These are phyloP conservation scores for Boletellus dicymbophilus DNA, from an alignment of 1,284 basidiomycete species.

Conservation along the genomic window DNA sequence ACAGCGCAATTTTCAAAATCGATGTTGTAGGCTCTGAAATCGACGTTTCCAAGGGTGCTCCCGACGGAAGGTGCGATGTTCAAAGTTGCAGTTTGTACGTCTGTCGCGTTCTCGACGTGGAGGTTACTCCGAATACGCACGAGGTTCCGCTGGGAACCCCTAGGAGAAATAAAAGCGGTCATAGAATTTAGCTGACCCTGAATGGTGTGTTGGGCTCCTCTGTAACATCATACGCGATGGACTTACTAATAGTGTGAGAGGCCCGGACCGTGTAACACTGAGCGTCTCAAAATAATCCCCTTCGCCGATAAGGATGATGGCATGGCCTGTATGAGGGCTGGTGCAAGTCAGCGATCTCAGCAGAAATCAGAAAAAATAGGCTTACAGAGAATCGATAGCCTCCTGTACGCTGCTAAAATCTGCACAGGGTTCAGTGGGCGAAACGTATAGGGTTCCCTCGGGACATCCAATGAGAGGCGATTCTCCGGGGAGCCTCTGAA, in stretches of 20 bases:
- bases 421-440: constrained; percentile 45
- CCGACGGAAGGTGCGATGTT: constrained; percentile 51
- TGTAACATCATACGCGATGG: neutral
- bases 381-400: constrained; percentile 55
- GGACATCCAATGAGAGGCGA: constrained; percentile 57
- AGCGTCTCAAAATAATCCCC: constrained; percentile 66
- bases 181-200: constrained; percentile 53
- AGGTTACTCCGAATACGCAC: constrained; percentile 54
- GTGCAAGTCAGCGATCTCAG: neutral
- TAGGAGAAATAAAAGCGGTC: constrained; percentile 33
- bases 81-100: constrained; percentile 56
- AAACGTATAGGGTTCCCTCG: constrained; percentile 58
- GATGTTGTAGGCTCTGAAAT: constrained; percentile 70
- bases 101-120: constrained; percentile 46
- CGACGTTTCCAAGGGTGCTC: constrained; percentile 53
- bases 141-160: constrained; percentile 46
- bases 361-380: neutral
- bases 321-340: constrained; percentile 42
- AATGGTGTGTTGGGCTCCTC: neutral
- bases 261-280: constrained; percentile 53
- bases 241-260: constrained; percentile 56
- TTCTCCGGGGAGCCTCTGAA: constrained; percentile 41
- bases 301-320: constrained; percentile 56
- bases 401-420: constrained; percentile 51
- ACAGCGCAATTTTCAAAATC: constrained; percentile 69